Conservation (phyloP, 202 grass and related monocot species). For the Hordeum pubiflorum region DNA sequence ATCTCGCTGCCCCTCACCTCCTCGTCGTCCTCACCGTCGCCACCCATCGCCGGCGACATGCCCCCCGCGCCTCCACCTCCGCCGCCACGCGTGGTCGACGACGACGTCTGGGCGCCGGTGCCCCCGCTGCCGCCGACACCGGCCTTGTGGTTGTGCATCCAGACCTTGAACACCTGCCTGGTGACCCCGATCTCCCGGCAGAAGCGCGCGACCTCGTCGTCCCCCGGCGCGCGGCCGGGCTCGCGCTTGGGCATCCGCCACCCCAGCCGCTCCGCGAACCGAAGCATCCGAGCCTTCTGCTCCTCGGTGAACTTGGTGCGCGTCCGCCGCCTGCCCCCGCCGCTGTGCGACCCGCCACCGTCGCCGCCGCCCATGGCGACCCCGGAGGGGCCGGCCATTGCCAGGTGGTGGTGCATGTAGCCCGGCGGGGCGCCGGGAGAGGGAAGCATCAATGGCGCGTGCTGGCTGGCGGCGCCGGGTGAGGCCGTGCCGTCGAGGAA, state of each 20-base stretch:
- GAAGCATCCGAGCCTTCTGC: slow-evolving; percentile 68
- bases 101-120: slow-evolving; percentile 38
- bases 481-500: slow-evolving; percentile 13
- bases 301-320: slow-evolving; percentile 84
- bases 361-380: slow-evolving; percentile 1
- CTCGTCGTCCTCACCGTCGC: slow-evolving; percentile 37
- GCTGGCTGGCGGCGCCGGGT: background rate
- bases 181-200: slow-evolving; percentile 77
- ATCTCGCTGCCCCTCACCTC: slow-evolving; percentile 47
- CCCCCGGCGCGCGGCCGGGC: slow-evolving; percentile 38
- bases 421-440: slow-evolving; percentile 12
- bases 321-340: slow-evolving; percentile 40
- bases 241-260: slow-evolving; percentile 89
- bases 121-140: slow-evolving; percentile 24
- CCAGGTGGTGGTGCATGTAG: slow-evolving; percentile 36
- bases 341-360: slow-evolving; percentile 29
- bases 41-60: slow-evolving; percentile 31
- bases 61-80: background rate
- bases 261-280: slow-evolving; percentile 68
- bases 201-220: slow-evolving; percentile 76
- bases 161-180: slow-evolving; percentile 90
- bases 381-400: background rate
- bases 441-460: slow-evolving; percentile 22
- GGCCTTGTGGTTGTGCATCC: slow-evolving; percentile 97
- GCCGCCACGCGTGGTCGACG: slow-evolving; percentile 42